phyloP scores from a whole-genome alignment of 2,329 filamentous ascomycete species.

The Zasmidium cellare region DNA sequence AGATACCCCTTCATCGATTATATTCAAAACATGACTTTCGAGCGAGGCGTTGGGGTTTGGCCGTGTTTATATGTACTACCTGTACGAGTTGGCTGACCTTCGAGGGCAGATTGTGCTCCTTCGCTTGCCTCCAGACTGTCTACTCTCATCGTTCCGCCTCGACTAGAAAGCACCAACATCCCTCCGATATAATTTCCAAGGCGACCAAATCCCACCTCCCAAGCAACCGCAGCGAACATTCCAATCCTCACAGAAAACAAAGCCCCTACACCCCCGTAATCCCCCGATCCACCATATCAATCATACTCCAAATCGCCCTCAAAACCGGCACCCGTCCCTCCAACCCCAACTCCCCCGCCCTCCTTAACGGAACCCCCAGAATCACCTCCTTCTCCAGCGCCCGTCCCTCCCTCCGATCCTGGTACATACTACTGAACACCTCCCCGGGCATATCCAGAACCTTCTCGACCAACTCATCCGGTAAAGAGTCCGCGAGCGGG shows the following conservation, averaged over 20 bases:
- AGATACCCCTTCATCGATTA: neutral
- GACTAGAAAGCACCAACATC: too few species aligned
- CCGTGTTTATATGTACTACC: too few species aligned
- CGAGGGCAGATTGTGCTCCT: too few species aligned
- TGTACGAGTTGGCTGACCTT: too few species aligned
- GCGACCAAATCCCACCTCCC: too few species aligned
- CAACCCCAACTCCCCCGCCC: conserved; percentile 41
- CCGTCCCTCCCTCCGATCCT: conserved; percentile 42
- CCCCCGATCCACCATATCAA: conserved; percentile 27
- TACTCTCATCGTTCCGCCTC: too few species aligned
- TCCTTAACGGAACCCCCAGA: conserved; percentile 43
- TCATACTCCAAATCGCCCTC: conserved; percentile 40
- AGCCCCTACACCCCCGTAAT: too few species aligned
- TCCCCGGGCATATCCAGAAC: conserved; percentile 40
- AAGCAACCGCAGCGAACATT: too few species aligned
- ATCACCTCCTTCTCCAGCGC: conserved; percentile 51
- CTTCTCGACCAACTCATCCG: conserved; percentile 41
- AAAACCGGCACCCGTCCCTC: conserved; percentile 39
- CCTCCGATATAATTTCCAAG: too few species aligned
- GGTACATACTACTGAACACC: conserved; percentile 49
- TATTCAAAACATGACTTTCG: neutral
- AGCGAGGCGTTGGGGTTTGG: neutral
- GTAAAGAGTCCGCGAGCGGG: conserved; percentile 33
- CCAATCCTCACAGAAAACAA: too few species aligned
- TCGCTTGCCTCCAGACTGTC: too few species aligned